phyloP scores from a whole-genome alignment of 2,329 filamentous ascomycete genomes.

The Penicillium sp. region DNA sequence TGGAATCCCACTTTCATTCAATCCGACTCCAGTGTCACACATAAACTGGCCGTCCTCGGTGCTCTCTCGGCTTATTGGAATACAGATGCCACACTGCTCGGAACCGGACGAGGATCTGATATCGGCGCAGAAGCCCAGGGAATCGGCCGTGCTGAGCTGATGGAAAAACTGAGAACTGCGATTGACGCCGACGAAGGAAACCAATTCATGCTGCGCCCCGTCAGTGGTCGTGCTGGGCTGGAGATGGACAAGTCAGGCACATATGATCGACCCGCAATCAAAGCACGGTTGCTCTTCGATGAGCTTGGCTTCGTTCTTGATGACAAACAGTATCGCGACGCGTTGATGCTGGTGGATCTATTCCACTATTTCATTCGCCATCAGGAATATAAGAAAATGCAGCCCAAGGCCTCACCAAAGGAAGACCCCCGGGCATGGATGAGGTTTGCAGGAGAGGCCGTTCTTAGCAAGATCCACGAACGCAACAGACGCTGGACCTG shows the following conservation, averaged over 20 bases:
- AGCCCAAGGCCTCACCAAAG: constrained; percentile 74
- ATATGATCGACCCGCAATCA: constrained; percentile 69
- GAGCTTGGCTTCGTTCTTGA: constrained; percentile 97
- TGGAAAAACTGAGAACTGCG: constrained; percentile 66
- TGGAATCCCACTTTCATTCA: constrained; percentile 97
- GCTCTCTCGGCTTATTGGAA: constrained; percentile 96
- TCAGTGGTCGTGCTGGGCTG: constrained; percentile 87
- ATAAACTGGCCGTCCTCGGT: constrained; percentile 86
- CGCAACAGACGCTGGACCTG: constrained; percentile 88
- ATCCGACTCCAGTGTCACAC: constrained; percentile 68
- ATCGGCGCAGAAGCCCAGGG: constrained; percentile 50
- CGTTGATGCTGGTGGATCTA: constrained; percentile 92
- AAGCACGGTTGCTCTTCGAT: constrained; percentile 84
- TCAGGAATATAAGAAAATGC: constrained; percentile 88
- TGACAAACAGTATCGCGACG: constrained; percentile 93
- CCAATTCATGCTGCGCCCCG: constrained; percentile 91
- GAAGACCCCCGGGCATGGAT: constrained; percentile 91
- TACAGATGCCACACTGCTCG: constrained; percentile 77
- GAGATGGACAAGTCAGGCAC: constrained; percentile 90
- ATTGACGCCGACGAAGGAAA: constrained; percentile 70
- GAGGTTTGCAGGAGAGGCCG: constrained; percentile 77
- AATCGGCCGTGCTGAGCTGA: constrained; percentile 63
- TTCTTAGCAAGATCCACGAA: constrained; percentile 90
- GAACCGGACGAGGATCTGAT: constrained; percentile 66
- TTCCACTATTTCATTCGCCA: constrained; percentile 98